Base-by-base conservation (phyloP, 2,329 filamentous ascomycete genomes). In the Hawksworthiomyces lignivorus region DNA sequence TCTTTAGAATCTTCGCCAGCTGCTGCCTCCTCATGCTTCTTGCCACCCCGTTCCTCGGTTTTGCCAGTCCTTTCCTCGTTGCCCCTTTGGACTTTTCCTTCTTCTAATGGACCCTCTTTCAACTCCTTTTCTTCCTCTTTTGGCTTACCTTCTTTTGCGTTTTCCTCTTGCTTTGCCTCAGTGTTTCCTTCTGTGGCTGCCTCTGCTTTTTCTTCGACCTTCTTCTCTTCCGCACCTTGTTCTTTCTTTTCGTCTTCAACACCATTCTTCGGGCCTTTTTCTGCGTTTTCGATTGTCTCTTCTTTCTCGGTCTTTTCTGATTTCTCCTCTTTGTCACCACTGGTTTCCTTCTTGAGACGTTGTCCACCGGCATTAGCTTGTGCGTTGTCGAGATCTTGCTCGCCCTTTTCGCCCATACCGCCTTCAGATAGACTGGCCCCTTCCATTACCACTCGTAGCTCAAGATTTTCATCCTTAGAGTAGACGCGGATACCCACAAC, bases 401-500 rank as follows among this genome's bases (percentile, higher is more conserved):
- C 65, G 9, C 73, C 73, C 56, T 75, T 73, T 50, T 69, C 67
- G 32, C 73, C 73, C 71, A 77, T 77, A 43, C 73, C 73, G 29
- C 64, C 68, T 53, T 77, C 72, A 21, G 67, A 59, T 4, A 76
- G 62, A 50, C 69, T 63, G 19, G 70, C 72, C 29, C 72, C 72
- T 52, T 77, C 73, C 58, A 77, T 68, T 17, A 77, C 70, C 11
- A 75, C 68, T 28, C 66, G 63, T n/a, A 77, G 57, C 55, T 75
- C 67, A 3, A 78, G 60, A 24, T 63, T 58, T 33, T 69, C 65
- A 53, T 80, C 64, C 51, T 73, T 74, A 54, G 72, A 69, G 56
- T 80, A 82, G 6, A 82, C 71, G 5, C 75, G 69, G 39, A 82
- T 61, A 0, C 78, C 77, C 0, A 82, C 69, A 15, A 80, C 72